These are phyloP conservation scores for Raphanus sativus DNA, from an alignment of 345 rosid genomes.

Conservation along the genomic window DNA sequence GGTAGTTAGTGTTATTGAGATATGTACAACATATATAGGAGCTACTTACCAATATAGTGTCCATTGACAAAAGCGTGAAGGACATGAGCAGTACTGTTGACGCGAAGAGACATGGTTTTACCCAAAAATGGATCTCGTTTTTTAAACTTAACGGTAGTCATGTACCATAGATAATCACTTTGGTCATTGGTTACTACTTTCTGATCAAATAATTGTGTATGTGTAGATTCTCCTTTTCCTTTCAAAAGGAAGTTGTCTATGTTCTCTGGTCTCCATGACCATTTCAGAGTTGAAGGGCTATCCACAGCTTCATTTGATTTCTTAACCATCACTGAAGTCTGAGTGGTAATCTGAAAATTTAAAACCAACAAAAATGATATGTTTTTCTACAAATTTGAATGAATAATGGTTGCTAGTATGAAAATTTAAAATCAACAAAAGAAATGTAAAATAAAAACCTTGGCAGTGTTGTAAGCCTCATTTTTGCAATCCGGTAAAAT, in stretches of 20 bases:
- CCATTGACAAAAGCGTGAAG: slow-evolving; percentile 66
- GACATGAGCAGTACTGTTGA: slow-evolving; percentile 47
- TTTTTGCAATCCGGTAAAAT: slow-evolving; percentile 55
- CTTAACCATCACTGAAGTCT: slow-evolving; percentile 36
- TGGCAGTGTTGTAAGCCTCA: slow-evolving; percentile 29
- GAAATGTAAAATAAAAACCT: slow-evolving; percentile 31
- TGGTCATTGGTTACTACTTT: slow-evolving; percentile 53
- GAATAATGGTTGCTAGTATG: neutral
- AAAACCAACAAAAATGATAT: neutral
- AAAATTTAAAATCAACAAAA: neutral
- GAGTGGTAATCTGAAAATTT: slow-evolving; percentile 30
- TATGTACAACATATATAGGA: neutral
- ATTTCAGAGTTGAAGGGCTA: neutral
- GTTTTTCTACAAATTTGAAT: neutral
- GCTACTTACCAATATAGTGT: slow-evolving; percentile 24
- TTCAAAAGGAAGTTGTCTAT: slow-evolving; percentile 28
- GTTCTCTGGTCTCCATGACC: slow-evolving; percentile 38
- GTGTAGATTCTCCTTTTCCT: slow-evolving; percentile 35
- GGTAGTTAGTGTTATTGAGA: neutral
- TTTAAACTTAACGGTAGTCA: neutral
- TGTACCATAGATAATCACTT: slow-evolving; percentile 17
- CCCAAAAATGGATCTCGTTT: neutral
- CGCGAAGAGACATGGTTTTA: neutral
- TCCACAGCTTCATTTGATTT: neutral
- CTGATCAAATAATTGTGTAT: slow-evolving; percentile 41